Evolutionary conservation across 2,329 filamentous ascomycete species (phyloP), one percentile per base, ranked within the genome.

Genomic region (Pseudogymnoascus sp.): DNA sequence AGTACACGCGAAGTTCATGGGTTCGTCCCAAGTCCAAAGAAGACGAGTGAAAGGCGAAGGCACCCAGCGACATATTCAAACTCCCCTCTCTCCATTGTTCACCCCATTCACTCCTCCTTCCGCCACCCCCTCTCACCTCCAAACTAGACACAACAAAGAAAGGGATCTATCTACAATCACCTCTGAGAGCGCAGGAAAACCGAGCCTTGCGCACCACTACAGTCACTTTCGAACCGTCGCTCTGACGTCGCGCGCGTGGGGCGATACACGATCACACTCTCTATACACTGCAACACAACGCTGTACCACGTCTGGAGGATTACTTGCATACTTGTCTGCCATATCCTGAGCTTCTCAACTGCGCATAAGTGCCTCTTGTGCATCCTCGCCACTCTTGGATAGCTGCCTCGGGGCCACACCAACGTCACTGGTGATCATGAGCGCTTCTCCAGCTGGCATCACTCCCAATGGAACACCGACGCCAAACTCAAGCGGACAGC

Each of bases 401-500:
- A 50, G 43, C 43, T 50, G 25, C 43, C 43, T 12, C 14, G n/a
- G 43, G 43, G 43, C 43, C 43, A 50, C 43, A 50, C 43, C 4
- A 50, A 50, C 22, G 43, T 30, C 43, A 30, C 43, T 30, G 43
- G 53, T 58, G 33, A 69, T 36, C 57, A 77, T 77, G 75, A 76
- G 74, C 65, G 74, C 73, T 60, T 75, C 75, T 62, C 74, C 75
- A 37, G 73, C 75, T 20, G 78, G 76, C 62, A 73, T 75, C 60
- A 58, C 53, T 58, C 76, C 78, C 2, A 76, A 76, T 65, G 75
- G 75, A 60, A 76, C 74, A 41, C 77, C 77, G 57, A 78, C 76
- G 5, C 76, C 77, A n/a, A 77, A 75, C 57, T 69, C 74, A 20
- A 76, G 77, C 61, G 78, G 76, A 64, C 75, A 70, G 62, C 75